phyloP scores from a whole-genome alignment of 306 rosid species.

The Prinsepia uniflora region DNA sequence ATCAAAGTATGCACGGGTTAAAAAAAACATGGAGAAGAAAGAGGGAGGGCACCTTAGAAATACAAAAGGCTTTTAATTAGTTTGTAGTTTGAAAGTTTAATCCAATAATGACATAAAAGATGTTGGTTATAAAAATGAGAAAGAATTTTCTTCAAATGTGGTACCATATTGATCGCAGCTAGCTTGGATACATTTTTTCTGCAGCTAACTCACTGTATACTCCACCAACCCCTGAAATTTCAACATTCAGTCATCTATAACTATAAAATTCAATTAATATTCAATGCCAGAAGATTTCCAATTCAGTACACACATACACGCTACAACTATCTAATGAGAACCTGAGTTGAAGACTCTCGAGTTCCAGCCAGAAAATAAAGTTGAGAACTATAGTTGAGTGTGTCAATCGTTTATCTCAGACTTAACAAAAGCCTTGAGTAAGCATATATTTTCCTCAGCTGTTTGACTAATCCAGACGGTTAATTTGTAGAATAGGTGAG shows the following conservation, averaged over 20 bases:
- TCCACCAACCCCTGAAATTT: slow-evolving; percentile 71
- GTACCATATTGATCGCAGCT: slow-evolving; percentile 88
- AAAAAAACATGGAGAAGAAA: neutral
- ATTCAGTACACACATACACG: no score
- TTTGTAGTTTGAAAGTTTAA: neutral
- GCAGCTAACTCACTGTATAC: slow-evolving; percentile 94
- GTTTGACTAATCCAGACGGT: no score
- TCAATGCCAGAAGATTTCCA: no score
- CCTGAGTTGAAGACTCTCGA: neutral
- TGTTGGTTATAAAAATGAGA: neutral
- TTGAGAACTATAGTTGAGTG: no score
- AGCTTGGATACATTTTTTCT: slow-evolving; percentile 83
- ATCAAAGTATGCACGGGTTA: neutral
- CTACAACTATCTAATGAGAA: neutral
- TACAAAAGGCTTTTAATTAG: neutral
- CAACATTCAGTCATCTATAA: slow-evolving; percentile 15
- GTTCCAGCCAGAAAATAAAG: neutral
- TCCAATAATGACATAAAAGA: neutral
- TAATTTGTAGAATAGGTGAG: no score
- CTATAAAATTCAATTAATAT: neutral
- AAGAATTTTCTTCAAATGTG: slow-evolving; percentile 62
- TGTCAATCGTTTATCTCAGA: no score
- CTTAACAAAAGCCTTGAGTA: no score
- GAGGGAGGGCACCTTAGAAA: no score
- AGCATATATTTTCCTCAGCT: no score